A percentile compares a stretch with the other conserved stretches of the same genome.
phyloP scores from a whole-genome alignment of 2,329 filamentous ascomycete species.

The Chrysosporium queenslandicum region DNA sequence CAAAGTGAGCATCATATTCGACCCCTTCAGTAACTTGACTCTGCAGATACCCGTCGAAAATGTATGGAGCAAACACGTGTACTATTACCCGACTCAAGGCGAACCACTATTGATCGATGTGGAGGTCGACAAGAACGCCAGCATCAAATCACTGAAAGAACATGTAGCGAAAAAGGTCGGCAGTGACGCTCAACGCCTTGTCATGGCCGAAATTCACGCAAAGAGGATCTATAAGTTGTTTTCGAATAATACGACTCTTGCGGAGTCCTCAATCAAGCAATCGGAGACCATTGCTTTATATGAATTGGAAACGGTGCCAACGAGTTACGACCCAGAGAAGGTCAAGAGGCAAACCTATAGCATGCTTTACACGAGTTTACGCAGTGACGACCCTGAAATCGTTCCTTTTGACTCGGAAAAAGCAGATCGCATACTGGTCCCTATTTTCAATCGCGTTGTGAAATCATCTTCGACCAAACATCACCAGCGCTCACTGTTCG shows the following conservation, averaged over 20 bases:
- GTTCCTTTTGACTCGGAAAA: slow-evolving; percentile 35
- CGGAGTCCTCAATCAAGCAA: slow-evolving; percentile 57
- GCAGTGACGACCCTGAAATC: slow-evolving; percentile 32
- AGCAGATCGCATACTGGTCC: slow-evolving; percentile 39
- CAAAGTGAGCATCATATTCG: slow-evolving; percentile 97
- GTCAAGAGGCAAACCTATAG: slow-evolving; percentile 36
- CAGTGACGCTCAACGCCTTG: slow-evolving; percentile 49
- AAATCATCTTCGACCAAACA: slow-evolving; percentile 23
- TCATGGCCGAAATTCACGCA: slow-evolving; percentile 73
- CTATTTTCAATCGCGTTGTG: slow-evolving; percentile 38
- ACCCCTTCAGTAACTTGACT: slow-evolving; percentile 91
- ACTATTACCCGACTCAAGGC: slow-evolving; percentile 66
- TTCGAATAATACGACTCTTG: slow-evolving; percentile 56
- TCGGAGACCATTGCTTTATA: slow-evolving; percentile 58
- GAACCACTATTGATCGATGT: slow-evolving; percentile 61
- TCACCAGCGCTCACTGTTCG: slow-evolving; percentile 30
- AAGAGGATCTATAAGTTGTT: slow-evolving; percentile 80
- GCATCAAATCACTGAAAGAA: slow-evolving; percentile 44
- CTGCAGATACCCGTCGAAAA: slow-evolving; percentile 81
- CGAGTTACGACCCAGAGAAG: slow-evolving; percentile 56
- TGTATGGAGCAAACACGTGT: slow-evolving; percentile 64
- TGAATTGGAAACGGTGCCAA: slow-evolving; percentile 69
- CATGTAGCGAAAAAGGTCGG: slow-evolving; percentile 46
- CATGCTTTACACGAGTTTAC: slow-evolving; percentile 22
- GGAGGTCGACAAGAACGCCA: slow-evolving; percentile 62